Evolutionary conservation across 768 basidiomycete species (phyloP).

Genomic region (Suillus plorans): DNA sequence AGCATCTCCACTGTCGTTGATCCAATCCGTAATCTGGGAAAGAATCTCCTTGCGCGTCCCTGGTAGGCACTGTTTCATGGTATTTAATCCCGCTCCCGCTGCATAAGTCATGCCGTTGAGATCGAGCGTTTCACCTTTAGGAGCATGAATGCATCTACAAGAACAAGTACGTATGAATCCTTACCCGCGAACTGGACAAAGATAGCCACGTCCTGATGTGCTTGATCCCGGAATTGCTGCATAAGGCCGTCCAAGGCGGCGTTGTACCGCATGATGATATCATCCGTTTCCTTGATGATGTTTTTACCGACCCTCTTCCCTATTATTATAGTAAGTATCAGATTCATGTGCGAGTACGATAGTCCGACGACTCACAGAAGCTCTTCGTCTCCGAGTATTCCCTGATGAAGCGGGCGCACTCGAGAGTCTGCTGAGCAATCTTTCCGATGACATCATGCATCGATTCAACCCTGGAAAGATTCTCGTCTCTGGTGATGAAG

Average conservation of each 20-base stretch:
- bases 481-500: background rate
- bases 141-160: too few relatives aligned
- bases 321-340: background rate
- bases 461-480: background rate
- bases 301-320: constrained; percentile 1
- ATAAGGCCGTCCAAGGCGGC: background rate
- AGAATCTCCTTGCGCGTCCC: constrained; percentile 16
- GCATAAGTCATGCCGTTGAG: too few relatives aligned
- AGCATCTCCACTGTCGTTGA: background rate
- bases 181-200: background rate
- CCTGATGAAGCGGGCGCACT: constrained; percentile 29
- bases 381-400: constrained; percentile 24
- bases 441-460: background rate
- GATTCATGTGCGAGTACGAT: background rate
- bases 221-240: background rate
- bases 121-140: too few relatives aligned
- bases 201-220: background rate
- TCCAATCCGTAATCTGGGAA: constrained; percentile 17
- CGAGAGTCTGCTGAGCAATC: constrained; percentile 21
- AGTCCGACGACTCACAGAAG: constrained; percentile 12
- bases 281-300: background rate
- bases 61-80: constrained; percentile 10
- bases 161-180: background rate
- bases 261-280: background rate
- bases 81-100: background rate